Percentiles rank a stretch among this genome's conserved stretches.
Conservation (phyloP, 768 basidiomycete genomes). For the Leccinum fibrillosum region DNA sequence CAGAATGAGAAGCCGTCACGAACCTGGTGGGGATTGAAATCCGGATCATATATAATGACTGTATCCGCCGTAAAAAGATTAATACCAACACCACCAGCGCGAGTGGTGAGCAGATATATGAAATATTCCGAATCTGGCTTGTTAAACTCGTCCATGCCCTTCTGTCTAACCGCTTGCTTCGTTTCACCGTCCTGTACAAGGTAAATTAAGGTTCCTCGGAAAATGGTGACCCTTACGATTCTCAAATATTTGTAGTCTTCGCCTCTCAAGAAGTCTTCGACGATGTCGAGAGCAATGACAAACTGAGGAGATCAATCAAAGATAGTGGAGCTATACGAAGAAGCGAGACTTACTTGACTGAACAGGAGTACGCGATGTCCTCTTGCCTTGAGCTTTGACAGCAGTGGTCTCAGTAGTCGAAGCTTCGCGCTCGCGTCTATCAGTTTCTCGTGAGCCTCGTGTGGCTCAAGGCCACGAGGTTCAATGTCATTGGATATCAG, state of each 20-base stretch:
- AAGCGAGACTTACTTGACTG: slow-evolving; percentile 63
- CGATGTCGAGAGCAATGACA: slow-evolving; percentile 77
- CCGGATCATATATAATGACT: slow-evolving; percentile 90
- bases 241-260: slow-evolving; percentile 80
- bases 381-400: slow-evolving; percentile 80
- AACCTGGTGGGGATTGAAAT: slow-evolving; percentile 97
- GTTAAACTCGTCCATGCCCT: slow-evolving; percentile 95
- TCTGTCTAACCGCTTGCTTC: slow-evolving; percentile 81
- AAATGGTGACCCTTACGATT: slow-evolving; percentile 46
- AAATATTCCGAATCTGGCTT: slow-evolving; percentile 82
- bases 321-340: neutral
- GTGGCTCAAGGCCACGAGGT: slow-evolving; percentile 51
- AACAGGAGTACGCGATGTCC: slow-evolving; percentile 91
- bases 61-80: slow-evolving; percentile 93
- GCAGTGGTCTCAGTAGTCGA: slow-evolving; percentile 65
- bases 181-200: slow-evolving; percentile 79
- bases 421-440: slow-evolving; percentile 87
- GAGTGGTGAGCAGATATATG: slow-evolving; percentile 87
- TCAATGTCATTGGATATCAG: slow-evolving; percentile 80
- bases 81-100: slow-evolving; percentile 92
- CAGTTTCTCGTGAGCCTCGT: slow-evolving; percentile 73
- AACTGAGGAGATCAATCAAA: slow-evolving; percentile 50
- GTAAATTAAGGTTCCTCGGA: slow-evolving; percentile 6
- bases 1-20: slow-evolving; percentile 16
- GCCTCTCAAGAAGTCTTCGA: slow-evolving; percentile 85